Base-by-base conservation (phyloP, 2,329 filamentous ascomycete genomes). In the Talaromyces sp. region DNA sequence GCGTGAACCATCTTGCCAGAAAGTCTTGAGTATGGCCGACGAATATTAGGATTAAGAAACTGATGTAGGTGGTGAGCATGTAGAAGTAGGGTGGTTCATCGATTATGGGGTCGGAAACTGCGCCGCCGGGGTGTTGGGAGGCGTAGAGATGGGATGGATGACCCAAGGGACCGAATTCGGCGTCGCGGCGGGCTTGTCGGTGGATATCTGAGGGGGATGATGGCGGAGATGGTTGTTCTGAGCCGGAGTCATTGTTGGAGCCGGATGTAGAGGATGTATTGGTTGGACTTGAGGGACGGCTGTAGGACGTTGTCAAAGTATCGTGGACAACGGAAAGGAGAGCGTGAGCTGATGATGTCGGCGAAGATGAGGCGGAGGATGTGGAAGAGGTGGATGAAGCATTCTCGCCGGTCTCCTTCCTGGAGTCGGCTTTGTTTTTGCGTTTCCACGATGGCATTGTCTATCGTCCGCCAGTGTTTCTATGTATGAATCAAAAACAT, bases 61-160 rank as follows among this genome's bases (percentile, higher is more conserved):
- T 96, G 79, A 97, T 90, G 82, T 97, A 97, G 73, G 94, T 98
- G 29, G 93, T 97, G 71, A 97, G 85, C 72, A 97, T 87, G 80
- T 90, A 95, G 81, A 92, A 97, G 79, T 97, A 97, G 8, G 93
- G 91, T 40, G 94, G 93, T 75, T 97, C 93, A 75, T 98, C 94
- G 73, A 96, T 90, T 65, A 97, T 82, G 1, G 93, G 92, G 27
- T 92, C 86, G 47, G 88, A 86, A 63, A 97, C 88, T 36, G 89
- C 86, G 70, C 88, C 86, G 70, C 92, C 93, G 61, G 89, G 86
- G 74, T 93, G 92, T 77, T 90, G 87, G 82, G 93, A 96, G 68
- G 89, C 88, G 80, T 96, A 96, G 74, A 91, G 86, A 79, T 97
- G 93, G 71, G 85, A 89, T 59, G 88, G 86, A 69, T 91, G 88